Conservation (phyloP, 164 flowering plant species). For the Aristolochia contorta region DNA sequence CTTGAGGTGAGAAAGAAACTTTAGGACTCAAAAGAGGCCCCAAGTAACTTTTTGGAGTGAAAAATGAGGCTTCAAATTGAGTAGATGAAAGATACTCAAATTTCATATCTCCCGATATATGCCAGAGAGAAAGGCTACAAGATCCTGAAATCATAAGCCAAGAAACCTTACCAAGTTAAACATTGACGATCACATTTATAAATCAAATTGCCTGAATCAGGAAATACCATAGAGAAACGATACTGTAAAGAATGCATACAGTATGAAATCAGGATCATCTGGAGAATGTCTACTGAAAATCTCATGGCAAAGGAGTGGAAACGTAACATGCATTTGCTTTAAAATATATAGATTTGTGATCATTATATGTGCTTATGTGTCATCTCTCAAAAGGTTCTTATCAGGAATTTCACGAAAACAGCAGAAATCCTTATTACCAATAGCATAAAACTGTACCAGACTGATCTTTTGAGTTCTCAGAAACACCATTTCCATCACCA, state of each 20-base stretch:
- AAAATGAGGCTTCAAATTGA: constrained; percentile 56
- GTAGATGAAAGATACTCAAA: constrained; percentile 36
- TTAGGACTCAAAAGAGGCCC: constrained; percentile 47
- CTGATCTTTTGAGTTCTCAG: constrained; percentile 11
- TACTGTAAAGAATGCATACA: neutral
- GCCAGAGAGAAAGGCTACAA: constrained; percentile 65
- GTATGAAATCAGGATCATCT: neutral
- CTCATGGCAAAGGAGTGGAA: too few species aligned
- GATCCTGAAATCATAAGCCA: constrained; percentile 36
- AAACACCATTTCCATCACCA: constrained; percentile 27
- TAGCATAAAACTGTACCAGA: constrained; percentile 29
- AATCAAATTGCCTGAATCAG: constrained; percentile 1
- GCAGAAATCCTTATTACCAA: neutral
- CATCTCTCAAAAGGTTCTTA: neutral
- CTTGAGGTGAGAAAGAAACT: constrained; percentile 62
- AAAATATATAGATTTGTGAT: too few species aligned
- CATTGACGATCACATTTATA: neutral
- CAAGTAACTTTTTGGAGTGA: constrained; percentile 24
- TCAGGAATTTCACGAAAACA: neutral
- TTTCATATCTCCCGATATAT: constrained; percentile 22
- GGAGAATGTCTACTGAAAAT: too few species aligned
- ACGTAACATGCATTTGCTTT: too few species aligned
- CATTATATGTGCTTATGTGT: neutral
- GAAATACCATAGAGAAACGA: neutral
- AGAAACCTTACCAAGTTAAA: neutral